Base-by-base conservation (phyloP, 129 eudicot genomes). In the Cynara cardunculus region DNA sequence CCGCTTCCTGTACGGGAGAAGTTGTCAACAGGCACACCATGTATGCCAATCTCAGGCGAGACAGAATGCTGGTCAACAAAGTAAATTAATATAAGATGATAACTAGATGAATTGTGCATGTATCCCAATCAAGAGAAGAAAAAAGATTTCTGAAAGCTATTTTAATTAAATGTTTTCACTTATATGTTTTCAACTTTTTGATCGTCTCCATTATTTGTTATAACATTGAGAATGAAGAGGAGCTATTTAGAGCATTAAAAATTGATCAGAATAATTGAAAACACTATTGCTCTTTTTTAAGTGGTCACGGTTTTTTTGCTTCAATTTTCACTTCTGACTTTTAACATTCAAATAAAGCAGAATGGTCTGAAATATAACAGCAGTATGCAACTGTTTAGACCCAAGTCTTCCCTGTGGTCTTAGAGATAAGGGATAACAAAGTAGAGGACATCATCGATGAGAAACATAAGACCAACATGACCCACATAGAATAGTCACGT, bases 1-100 rank as follows among this genome's bases (percentile, higher is more conserved):
- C 96, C 97, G 84, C 93, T 89, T 49, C 87, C 93, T 22, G 97
- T 86, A 64, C 89, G 89, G 9, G 99, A 95, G 85, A 90, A 92
- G 84, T 92, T 95, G 66, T 92, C 95, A 70, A 71, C 78, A 73
- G 97, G 97, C 37, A 89, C 82, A 56, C 99, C 97, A 77, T 95
- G 97, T 69, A 95, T 76, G 24, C 93, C 99, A 66, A 95, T 79
- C 79, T 92, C 99, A 39, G 99, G 99, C 5, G 97, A 95, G 68
- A 92, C 75, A 1, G 97, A 88, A 61, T 95, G 99, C 99, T 95
- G 90, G 68, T 26, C 69, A 81, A 78, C 62, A 86, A 71, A 75
- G 49, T 19, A 24, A 84, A 22, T 53, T 41, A 30, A 72, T 8
- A 44, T 34, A 5, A 72, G 0, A 80, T 25, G 39, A 8, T 13